A percentile compares a stretch with the other conserved stretches of the same genome.
Evolutionary conservation across 352 stramenopile genomes (phyloP).

Genomic region (Aphanomyces euteiches): DNA sequence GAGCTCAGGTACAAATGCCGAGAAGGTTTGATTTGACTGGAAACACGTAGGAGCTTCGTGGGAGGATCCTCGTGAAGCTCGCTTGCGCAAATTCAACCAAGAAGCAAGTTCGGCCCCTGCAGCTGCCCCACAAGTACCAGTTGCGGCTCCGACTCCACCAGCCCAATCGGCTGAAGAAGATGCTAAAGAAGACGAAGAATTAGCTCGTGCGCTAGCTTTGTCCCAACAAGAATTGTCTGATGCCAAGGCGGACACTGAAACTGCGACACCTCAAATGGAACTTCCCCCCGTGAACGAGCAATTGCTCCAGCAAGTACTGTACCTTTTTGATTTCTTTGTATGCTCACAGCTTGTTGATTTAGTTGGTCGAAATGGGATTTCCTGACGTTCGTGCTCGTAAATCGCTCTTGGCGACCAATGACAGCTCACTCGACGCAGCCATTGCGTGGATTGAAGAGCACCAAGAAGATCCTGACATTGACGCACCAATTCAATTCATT

Average conservation of each 20-base stretch:
- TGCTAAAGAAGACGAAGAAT: slow-evolving; percentile 34
- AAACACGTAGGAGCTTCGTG: slow-evolving; percentile 37
- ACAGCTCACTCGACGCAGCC: slow-evolving; percentile 65
- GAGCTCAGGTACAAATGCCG: slow-evolving; percentile 30
- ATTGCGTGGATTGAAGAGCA: slow-evolving; percentile 88
- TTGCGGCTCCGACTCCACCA: slow-evolving; percentile 31
- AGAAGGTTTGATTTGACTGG: not conserved
- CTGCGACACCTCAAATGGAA: slow-evolving; percentile 32
- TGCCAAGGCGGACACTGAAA: slow-evolving; percentile 29
- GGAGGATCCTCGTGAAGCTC: slow-evolving; percentile 66
- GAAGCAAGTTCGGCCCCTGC: slow-evolving; percentile 28
- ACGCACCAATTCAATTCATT: slow-evolving; percentile 84
- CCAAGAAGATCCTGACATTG: slow-evolving; percentile 85
- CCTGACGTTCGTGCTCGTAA: slow-evolving; percentile 73
- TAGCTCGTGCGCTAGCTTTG: slow-evolving; percentile 8
- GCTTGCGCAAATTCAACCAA: slow-evolving; percentile 71
- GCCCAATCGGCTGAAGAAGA: slow-evolving; percentile 37
- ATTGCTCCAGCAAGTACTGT: slow-evolving; percentile 45
- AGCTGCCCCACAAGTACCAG: slow-evolving; percentile 27
- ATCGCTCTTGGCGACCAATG: slow-evolving; percentile 68
- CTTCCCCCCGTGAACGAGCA: slow-evolving; percentile 62
- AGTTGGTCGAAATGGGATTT: slow-evolving; percentile 84
- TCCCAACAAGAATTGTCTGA: slow-evolving; percentile 28
- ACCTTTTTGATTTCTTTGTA: not conserved
- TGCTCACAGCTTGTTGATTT: not conserved